Percentiles rank a stretch among this genome's conserved stretches.
Evolutionary conservation across 345 rosid species (phyloP).

Genomic region (Salix brachista): DNA sequence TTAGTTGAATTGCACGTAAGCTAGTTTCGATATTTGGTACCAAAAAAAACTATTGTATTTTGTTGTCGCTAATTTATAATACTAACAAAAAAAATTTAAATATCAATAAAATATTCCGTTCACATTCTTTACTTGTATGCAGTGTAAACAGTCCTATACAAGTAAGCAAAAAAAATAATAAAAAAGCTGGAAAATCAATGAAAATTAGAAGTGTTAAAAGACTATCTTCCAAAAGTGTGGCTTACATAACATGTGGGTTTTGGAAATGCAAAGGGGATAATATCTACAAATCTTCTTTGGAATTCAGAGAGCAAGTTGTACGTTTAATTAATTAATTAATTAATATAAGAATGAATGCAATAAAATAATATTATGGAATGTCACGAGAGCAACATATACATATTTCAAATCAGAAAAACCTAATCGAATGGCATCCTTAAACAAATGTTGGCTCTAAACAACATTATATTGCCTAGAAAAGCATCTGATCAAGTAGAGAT

Average conservation of each 20-base stretch:
- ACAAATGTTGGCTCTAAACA: not conserved
- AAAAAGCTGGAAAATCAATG: too few species aligned
- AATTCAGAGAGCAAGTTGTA: not conserved
- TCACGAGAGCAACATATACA: not conserved
- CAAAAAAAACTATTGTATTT: too few species aligned
- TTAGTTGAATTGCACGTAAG: too few species aligned
- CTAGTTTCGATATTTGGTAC: too few species aligned
- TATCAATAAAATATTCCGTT: too few species aligned
- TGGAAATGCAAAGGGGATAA: not conserved
- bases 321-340: not conserved
- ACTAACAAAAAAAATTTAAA: too few species aligned
- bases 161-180: too few species aligned
- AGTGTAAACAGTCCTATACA: too few species aligned
- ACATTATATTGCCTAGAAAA: not conserved
- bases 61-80: too few species aligned
- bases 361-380: constrained; percentile 3
- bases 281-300: not conserved
- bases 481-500: not conserved
- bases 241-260: not conserved
- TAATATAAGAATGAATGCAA: not conserved
- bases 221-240: not conserved
- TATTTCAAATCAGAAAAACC: not conserved
- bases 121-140: too few species aligned
- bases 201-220: too few species aligned
- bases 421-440: not conserved